Conservation (phyloP, 2,329 filamentous ascomycete species). For the Metarhizium anisopliae region DNA sequence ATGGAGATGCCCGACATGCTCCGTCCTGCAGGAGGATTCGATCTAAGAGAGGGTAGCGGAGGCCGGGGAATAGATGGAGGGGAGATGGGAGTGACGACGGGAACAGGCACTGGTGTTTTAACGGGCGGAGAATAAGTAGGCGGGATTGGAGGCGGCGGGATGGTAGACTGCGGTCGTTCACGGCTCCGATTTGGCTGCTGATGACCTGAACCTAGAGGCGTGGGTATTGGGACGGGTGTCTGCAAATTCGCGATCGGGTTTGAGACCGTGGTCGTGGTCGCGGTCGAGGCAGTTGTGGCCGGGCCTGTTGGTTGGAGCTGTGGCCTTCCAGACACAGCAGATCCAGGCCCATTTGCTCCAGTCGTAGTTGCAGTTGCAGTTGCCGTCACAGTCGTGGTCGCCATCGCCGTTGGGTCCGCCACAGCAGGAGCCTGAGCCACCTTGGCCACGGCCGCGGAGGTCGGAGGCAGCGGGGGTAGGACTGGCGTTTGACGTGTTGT, state of each 20-base stretch:
- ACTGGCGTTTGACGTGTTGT: constrained; percentile 31
- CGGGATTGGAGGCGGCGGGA: constrained; percentile 1
- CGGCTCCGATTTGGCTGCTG: constrained; percentile 12
- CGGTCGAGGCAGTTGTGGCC: constrained; percentile 4
- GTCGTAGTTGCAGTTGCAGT: no score
- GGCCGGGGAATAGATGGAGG: neutral
- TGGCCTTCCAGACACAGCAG: neutral
- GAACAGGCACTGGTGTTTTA: constrained; percentile 2
- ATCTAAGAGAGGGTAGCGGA: neutral
- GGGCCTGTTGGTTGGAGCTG: constrained; percentile 1
- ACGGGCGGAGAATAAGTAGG: constrained; percentile 1
- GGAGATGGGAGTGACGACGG: neutral
- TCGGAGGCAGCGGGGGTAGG: constrained; percentile 17
- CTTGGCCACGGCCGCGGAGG: constrained; percentile 3
- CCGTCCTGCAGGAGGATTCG: neutral
- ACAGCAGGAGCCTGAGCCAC: constrained; percentile 6
- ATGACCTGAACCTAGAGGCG: constrained; percentile 8
- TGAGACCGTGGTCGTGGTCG: constrained; percentile 1
- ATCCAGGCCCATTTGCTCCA: neutral
- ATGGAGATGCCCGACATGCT: constrained; percentile 4
- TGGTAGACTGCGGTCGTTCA: constrained; percentile 7
- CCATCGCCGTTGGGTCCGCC: constrained; percentile 1
- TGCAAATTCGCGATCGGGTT: constrained; percentile 9
- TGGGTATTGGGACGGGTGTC: constrained; percentile 10
- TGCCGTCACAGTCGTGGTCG: neutral